These are phyloP conservation scores for Malus fusca DNA, from an alignment of 306 rosid species.

Conservation along the genomic window DNA sequence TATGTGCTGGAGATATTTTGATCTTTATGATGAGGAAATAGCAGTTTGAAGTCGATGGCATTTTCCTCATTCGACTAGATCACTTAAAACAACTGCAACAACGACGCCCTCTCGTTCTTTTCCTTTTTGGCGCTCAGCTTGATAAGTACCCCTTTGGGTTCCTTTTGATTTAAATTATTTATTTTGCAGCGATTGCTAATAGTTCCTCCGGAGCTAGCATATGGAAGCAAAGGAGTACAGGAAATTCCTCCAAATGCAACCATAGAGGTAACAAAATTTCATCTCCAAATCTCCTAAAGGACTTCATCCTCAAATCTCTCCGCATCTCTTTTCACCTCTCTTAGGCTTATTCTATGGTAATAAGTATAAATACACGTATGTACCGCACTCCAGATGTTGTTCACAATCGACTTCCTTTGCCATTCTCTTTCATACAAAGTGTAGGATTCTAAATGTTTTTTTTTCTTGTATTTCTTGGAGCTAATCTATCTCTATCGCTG, in stretches of 20 bases:
- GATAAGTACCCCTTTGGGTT: constrained; percentile 1
- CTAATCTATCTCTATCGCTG: neutral
- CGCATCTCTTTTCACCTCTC: neutral
- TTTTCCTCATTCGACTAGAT: constrained; percentile 7
- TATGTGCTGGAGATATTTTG: neutral
- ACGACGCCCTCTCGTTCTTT: neutral
- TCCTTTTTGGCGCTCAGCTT: neutral
- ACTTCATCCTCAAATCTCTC: neutral
- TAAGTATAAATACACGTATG: neutral
- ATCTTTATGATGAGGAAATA: neutral
- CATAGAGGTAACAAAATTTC: constrained; percentile 51
- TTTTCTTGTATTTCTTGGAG: neutral
- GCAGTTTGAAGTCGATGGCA: neutral
- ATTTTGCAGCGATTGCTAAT: constrained; percentile 62
- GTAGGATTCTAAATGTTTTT: neutral
- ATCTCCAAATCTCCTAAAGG: neutral
- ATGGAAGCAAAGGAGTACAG: constrained; percentile 81
- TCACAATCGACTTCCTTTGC: neutral
- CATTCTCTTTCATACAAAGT: neutral
- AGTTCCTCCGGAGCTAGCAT: constrained; percentile 90
- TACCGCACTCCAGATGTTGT: neutral
- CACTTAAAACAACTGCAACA: neutral
- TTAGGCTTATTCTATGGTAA: neutral
- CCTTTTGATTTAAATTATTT: constrained; percentile 12
- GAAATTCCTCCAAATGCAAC: constrained; percentile 98